phyloP scores from a whole-genome alignment of 1,284 basidiomycete genomes.

The Hypsizygus ulmarius region DNA sequence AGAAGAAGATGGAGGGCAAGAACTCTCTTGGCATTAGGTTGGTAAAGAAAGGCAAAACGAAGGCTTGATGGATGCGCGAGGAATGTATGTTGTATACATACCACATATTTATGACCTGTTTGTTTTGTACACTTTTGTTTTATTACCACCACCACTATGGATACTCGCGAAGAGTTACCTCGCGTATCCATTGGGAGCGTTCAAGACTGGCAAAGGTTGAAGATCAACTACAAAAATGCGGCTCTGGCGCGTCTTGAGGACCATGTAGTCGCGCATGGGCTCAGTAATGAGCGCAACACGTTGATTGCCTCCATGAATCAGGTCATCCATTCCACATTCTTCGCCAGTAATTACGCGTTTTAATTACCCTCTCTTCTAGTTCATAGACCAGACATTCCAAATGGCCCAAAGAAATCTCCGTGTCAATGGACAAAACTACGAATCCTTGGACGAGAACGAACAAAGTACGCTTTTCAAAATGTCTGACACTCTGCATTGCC shows the following conservation, averaged over 20 bases:
- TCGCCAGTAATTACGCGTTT: not conserved
- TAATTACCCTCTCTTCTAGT: constrained; percentile 37
- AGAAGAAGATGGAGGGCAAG: constrained; percentile 60
- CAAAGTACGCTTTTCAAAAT: constrained; percentile 38
- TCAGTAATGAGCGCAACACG: constrained; percentile 39
- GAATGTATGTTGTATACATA: not conserved
- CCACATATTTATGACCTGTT: constrained; percentile 3
- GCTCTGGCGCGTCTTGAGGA: constrained; percentile 44
- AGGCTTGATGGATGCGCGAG: too few species aligned
- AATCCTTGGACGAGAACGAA: constrained; percentile 56
- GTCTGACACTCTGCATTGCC: not conserved
- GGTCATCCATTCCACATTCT: constrained; percentile 33
- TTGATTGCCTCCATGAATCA: constrained; percentile 48
- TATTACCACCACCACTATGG: constrained; percentile 18
- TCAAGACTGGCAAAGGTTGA: constrained; percentile 60
- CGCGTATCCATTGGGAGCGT: constrained; percentile 63
- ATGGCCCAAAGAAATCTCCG: constrained; percentile 70
- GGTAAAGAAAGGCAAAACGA: constrained; percentile 51
- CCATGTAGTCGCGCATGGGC: constrained; percentile 24
- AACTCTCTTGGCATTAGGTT: constrained; percentile 73
- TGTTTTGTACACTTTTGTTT: constrained; percentile 6
- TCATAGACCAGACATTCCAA: constrained; percentile 58
- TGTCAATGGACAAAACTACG: constrained; percentile 76
- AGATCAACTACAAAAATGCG: constrained; percentile 46
- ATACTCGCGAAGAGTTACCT: constrained; percentile 53